Evolutionary conservation across 106 monocot genomes (phyloP).

Genomic region (Allium sativum): DNA sequence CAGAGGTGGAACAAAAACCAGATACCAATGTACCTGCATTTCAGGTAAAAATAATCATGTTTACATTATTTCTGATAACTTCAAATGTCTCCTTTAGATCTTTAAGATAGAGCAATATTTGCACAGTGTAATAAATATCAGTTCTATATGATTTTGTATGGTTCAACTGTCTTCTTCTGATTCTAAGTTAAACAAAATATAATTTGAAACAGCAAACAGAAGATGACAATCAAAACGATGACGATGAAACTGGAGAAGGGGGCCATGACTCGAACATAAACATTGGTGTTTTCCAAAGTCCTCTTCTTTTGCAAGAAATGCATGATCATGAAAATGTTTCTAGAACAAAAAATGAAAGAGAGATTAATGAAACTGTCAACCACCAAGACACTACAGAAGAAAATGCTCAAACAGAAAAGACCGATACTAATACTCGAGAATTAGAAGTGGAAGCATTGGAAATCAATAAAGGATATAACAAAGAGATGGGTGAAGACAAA

Average conservation of each 20-base stretch:
- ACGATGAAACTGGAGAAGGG: conserved; percentile 2
- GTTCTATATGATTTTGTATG: no score
- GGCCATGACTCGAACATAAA: conserved; percentile 4
- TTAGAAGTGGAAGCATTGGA: background rate
- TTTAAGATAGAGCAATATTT: no score
- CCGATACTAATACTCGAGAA: background rate
- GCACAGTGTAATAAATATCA: no score
- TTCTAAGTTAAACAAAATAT: background rate
- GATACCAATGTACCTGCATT: background rate
- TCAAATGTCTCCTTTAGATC: no score
- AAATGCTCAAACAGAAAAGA: background rate
- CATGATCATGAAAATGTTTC: conserved; percentile 5
- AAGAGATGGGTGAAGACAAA: background rate
- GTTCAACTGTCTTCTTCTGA: no score
- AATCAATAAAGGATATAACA: no score
- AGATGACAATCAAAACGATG: background rate
- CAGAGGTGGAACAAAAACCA: background rate
- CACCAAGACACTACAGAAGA: conserved; percentile 1
- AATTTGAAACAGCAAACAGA: background rate
- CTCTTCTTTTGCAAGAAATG: background rate
- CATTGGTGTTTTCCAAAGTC: background rate
- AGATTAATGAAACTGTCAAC: background rate
- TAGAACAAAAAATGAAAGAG: background rate
- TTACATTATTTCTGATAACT: no score
- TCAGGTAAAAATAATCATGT: no score